phyloP scores from a whole-genome alignment of 2,329 filamentous ascomycete genomes.

The Fusarium sp. region DNA sequence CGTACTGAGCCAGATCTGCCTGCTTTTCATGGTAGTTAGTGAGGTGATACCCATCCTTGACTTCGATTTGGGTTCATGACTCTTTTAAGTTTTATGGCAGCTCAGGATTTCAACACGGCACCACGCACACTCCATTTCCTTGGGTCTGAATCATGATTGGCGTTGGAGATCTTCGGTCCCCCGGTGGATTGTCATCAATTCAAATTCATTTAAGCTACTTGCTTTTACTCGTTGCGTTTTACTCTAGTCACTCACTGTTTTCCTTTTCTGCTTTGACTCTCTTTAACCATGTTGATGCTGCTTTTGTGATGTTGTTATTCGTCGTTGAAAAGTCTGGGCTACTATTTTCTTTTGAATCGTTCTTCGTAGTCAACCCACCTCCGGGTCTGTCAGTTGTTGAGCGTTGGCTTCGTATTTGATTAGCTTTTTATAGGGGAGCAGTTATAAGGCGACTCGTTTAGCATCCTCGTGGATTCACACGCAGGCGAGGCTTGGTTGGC shows the following conservation, averaged over 20 bases:
- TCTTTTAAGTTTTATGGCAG: slow-evolving; percentile 46
- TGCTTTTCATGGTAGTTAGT: slow-evolving; percentile 40
- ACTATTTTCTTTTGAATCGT: slow-evolving; percentile 28
- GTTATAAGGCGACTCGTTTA: slow-evolving; percentile 12
- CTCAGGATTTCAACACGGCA: slow-evolving; percentile 48
- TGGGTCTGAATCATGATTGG: slow-evolving; percentile 56
- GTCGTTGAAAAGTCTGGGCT: slow-evolving; percentile 21
- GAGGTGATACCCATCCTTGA: slow-evolving; percentile 43
- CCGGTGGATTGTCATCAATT: slow-evolving; percentile 53
- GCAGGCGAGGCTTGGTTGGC: slow-evolving; percentile 18
- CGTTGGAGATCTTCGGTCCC: slow-evolving; percentile 55
- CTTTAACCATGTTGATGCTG: slow-evolving; percentile 34
- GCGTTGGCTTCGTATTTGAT: slow-evolving; percentile 18
- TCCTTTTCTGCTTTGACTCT: slow-evolving; percentile 42
- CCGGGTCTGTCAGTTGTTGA: slow-evolving; percentile 4
- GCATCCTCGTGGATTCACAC: slow-evolving; percentile 5
- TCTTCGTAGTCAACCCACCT: slow-evolving; percentile 30
- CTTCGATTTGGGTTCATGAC: slow-evolving; percentile 44
- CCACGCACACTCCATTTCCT: slow-evolving; percentile 49
- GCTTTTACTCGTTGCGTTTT: slow-evolving; percentile 42
- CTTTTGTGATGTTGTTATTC: slow-evolving; percentile 37
- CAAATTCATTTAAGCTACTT: slow-evolving; percentile 50
- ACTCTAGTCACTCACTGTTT: slow-evolving; percentile 43
- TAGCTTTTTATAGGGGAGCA: slow-evolving; percentile 10
- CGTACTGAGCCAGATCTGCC: slow-evolving; percentile 36